Percentiles rank a stretch among this genome's conserved stretches.
phyloP scores from a whole-genome alignment of 805 yeast species.

The Kluyveromyces dobzhanskii region DNA sequence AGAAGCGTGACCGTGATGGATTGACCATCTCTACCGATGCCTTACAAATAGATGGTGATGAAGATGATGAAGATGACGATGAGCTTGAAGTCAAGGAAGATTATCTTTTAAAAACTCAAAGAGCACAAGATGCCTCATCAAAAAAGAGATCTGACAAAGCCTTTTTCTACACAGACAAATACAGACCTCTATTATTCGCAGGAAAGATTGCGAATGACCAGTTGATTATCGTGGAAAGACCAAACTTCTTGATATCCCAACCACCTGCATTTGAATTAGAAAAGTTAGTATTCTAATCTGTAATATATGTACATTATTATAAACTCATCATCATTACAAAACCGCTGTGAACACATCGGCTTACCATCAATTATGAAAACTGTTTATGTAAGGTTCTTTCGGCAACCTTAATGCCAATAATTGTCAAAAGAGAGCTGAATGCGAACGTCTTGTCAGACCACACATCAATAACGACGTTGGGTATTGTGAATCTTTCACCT shows the following conservation, averaged over 20 bases:
- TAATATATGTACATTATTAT: not conserved
- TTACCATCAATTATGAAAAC: not conserved
- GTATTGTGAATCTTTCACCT: slow-evolving; percentile 23
- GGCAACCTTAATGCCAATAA: slow-evolving; percentile 21
- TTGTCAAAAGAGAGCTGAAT: slow-evolving; percentile 25
- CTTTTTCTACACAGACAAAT: slow-evolving; percentile 71
- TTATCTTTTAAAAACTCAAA: slow-evolving; percentile 7
- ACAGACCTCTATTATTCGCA: slow-evolving; percentile 61
- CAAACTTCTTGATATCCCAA: slow-evolving; percentile 42
- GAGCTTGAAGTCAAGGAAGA: slow-evolving; percentile 10
- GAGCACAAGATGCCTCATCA: slow-evolving; percentile 17
- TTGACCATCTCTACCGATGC: slow-evolving; percentile 22
- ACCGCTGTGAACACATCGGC: not conserved
- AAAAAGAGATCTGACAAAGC: slow-evolving; percentile 33
- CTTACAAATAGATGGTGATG: slow-evolving; percentile 31
- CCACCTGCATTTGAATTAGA: slow-evolving; percentile 55
- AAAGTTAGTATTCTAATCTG: slow-evolving; percentile 1
- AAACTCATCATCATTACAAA: not conserved
- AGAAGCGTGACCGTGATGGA: slow-evolving; percentile 37
- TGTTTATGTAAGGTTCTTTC: slow-evolving; percentile 13
- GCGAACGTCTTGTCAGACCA: slow-evolving; percentile 36
- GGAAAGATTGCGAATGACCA: slow-evolving; percentile 46
- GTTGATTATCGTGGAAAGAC: slow-evolving; percentile 70
- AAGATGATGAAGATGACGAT: slow-evolving; percentile 26
- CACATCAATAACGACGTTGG: slow-evolving; percentile 27